These are phyloP conservation scores for Leishmania gerbilli DNA, from an alignment of 208 protist species.

Conservation along the genomic window DNA sequence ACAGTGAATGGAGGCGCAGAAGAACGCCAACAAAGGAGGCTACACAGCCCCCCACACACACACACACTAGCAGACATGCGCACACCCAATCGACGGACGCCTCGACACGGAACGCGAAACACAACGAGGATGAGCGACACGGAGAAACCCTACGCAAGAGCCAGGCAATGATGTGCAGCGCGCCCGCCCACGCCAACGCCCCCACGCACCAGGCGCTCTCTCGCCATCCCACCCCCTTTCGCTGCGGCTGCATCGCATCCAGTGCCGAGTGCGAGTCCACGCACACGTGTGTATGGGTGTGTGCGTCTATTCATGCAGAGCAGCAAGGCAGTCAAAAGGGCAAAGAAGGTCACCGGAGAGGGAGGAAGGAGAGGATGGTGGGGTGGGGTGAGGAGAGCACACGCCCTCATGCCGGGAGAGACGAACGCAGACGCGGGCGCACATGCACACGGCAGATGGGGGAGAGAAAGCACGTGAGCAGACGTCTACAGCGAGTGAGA, in stretches of 20 bases:
- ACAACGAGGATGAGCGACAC: neutral
- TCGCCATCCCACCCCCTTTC: neutral
- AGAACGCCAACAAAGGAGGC: neutral
- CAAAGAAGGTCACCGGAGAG: neutral
- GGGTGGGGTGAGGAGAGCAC: constrained; percentile 49
- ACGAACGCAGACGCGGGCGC: constrained; percentile 4
- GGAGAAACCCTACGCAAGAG: neutral
- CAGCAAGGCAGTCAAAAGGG: neutral
- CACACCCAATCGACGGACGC: neutral
- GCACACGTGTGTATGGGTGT: neutral
- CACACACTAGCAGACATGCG: neutral
- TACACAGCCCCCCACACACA: neutral
- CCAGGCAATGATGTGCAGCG: neutral
- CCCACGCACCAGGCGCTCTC: neutral
- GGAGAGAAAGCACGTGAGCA: neutral
- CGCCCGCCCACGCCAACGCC: no score
- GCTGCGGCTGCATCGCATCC: neutral
- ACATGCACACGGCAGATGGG: neutral
- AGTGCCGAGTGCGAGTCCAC: neutral
- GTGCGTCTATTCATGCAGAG: neutral
- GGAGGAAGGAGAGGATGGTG: neutral
- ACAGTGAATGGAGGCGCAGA: neutral
- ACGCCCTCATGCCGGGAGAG: no score
- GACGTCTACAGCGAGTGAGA: neutral
- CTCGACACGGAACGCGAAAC: neutral